Conservation (phyloP, 176 grass and related monocot species). For the Oryza glaberrima region DNA sequence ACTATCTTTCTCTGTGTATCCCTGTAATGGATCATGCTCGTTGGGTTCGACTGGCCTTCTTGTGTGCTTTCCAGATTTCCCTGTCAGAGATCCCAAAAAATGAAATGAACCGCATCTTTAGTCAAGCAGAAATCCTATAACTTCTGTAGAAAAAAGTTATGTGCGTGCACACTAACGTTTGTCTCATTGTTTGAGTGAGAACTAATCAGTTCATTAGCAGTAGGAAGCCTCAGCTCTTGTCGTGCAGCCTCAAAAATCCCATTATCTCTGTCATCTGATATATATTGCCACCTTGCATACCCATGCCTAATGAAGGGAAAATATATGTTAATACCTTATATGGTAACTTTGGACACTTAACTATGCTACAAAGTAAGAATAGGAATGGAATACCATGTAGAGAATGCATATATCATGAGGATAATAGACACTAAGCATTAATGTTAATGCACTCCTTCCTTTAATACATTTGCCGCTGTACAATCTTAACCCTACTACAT, state of each 20-base stretch:
- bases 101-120: background rate
- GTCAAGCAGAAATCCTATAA: background rate
- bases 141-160: conserved; percentile 30
- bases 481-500: background rate
- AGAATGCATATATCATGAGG: conserved; percentile 3
- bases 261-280: conserved; percentile 84
- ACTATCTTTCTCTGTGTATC: conserved; percentile 89
- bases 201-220: conserved; percentile 53
- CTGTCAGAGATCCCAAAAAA: conserved; percentile 42
- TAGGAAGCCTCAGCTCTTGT: conserved; percentile 75
- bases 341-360: conserved; percentile 17
- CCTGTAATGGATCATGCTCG: conserved; percentile 63
- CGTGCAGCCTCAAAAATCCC: conserved; percentile 80
- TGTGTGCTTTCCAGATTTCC: conserved; percentile 72
- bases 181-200: conserved; percentile 56
- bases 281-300: conserved; percentile 96
- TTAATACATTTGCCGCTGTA: background rate
- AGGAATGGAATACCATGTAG: background rate
- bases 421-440: conserved; percentile 15
- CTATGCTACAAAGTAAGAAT: background rate
- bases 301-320: conserved; percentile 67
- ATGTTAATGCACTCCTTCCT: background rate
- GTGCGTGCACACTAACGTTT: conserved; percentile 55
- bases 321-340: conserved; percentile 35
- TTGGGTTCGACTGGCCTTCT: conserved; percentile 48